Conservation (phyloP, 257 asterid species). For the Ophiorrhiza pumila region DNA sequence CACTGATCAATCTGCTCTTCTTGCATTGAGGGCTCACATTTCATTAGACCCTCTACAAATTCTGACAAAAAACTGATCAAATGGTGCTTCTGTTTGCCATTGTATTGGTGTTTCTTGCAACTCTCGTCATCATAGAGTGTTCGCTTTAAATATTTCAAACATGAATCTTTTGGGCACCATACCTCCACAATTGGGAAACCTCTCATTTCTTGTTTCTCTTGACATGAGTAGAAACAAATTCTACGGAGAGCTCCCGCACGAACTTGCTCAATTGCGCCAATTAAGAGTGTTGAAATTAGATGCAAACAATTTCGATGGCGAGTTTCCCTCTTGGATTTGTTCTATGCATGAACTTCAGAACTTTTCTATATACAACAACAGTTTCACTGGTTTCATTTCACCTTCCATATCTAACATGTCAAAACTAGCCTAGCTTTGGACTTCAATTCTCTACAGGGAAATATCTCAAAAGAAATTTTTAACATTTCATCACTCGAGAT, state of each 20-base stretch:
- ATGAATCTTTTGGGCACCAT: background rate
- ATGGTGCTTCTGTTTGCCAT: slow-evolving; percentile 7
- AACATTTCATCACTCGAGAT: slow-evolving; percentile 11
- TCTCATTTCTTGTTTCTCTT: slow-evolving; percentile 23
- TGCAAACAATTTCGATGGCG: no score
- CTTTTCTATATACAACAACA: no score
- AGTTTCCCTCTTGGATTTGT: no score
- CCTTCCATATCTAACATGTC: slow-evolving; percentile 18
- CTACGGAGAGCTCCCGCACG: no score
- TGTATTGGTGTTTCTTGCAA: no score
- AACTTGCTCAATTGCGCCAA: no score
- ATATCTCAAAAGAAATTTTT: slow-evolving; percentile 24
- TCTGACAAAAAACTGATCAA: slow-evolving; percentile 2
- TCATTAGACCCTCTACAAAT: background rate
- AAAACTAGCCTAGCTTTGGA: slow-evolving; percentile 16
- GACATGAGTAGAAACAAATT: slow-evolving; percentile 10
- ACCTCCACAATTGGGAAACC: slow-evolving; percentile 13
- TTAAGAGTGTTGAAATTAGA: no score
- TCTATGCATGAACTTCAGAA: no score
- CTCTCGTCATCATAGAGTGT: no score
- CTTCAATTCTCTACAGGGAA: slow-evolving; percentile 23
- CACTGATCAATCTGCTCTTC: slow-evolving; percentile 9
- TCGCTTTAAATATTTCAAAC: no score
- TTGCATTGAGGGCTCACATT: slow-evolving; percentile 7
- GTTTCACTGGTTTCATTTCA: slow-evolving; percentile 20